Percentiles rank a stretch among this genome's conserved stretches.
Evolutionary conservation across 2,329 filamentous ascomycete species (phyloP).

Genomic region (Plenodomus lindquistii): DNA sequence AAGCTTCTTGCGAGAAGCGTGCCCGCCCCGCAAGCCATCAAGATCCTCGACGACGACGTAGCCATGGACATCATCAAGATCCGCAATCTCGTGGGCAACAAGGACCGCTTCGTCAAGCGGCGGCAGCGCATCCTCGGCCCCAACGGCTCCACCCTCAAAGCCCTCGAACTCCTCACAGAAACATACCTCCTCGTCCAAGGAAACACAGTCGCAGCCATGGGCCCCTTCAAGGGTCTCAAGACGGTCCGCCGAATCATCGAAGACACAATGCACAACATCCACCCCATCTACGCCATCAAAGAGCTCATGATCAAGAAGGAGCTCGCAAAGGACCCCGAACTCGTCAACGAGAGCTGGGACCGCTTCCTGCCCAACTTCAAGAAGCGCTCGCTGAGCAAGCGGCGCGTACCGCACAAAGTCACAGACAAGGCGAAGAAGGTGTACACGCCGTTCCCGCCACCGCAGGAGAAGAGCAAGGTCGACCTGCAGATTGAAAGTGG

Average conservation of each 20-base stretch:
- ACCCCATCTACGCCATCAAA: slow-evolving; percentile 91
- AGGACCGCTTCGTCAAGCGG: slow-evolving; percentile 93
- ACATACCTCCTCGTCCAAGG: slow-evolving; percentile 93
- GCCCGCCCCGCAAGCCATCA: slow-evolving; percentile 87
- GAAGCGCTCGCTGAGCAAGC: slow-evolving; percentile 84
- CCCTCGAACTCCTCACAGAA: slow-evolving; percentile 85
- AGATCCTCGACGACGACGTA: slow-evolving; percentile 89
- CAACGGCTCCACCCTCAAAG: slow-evolving; percentile 89
- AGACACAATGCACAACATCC: slow-evolving; percentile 96
- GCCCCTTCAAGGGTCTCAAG: slow-evolving; percentile 88
- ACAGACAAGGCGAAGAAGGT: slow-evolving; percentile 91
- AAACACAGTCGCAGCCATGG: slow-evolving; percentile 92
- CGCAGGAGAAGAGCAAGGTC: slow-evolving; percentile 98
- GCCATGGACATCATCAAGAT: slow-evolving; percentile 98
- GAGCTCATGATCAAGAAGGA: slow-evolving; percentile 93
- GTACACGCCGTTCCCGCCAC: slow-evolving; percentile 96
- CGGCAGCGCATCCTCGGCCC: slow-evolving; percentile 91
- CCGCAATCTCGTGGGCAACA: slow-evolving; percentile 84
- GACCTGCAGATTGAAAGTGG: slow-evolving; percentile 97
- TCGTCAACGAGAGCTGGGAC: slow-evolving; percentile 91
- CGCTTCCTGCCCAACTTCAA: slow-evolving; percentile 97
- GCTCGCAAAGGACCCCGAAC: slow-evolving; percentile 82
- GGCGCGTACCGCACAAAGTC: slow-evolving; percentile 79
- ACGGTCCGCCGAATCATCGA: slow-evolving; percentile 83
- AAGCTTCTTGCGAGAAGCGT: slow-evolving; percentile 84